phyloP scores from a whole-genome alignment of 2,329 filamentous ascomycete genomes.

The Penicillium nordicum region DNA sequence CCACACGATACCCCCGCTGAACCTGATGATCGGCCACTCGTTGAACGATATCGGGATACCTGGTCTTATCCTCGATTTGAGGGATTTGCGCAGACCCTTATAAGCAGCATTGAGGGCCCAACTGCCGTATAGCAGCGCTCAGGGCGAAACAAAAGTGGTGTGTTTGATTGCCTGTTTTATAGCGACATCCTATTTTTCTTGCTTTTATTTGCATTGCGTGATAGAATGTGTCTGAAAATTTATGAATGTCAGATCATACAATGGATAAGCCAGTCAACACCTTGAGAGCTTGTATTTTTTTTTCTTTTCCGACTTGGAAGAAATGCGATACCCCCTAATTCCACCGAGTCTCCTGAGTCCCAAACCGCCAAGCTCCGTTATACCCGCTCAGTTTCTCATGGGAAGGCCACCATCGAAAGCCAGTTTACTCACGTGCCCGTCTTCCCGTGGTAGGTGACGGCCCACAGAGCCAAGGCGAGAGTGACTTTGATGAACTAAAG shows the following conservation, averaged over 20 bases:
- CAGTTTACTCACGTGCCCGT: neutral
- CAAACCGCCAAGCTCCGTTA: conserved; percentile 5
- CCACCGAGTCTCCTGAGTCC: neutral
- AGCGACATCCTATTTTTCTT: conserved; percentile 7
- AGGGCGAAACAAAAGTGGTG: neutral
- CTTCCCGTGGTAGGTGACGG: neutral
- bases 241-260: neutral
- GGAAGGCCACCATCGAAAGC: neutral
- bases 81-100: conserved; percentile 38
- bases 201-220: conserved; percentile 13
- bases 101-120: conserved; percentile 27
- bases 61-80: conserved; percentile 45
- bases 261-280: neutral
- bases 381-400: conserved; percentile 3
- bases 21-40: conserved; percentile 35
- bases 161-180: neutral
- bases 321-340: conserved; percentile 1
- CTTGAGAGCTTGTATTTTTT: no score
- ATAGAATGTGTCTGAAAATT: neutral
- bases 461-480: neutral
- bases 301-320: neutral
- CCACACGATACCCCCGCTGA: conserved; percentile 8
- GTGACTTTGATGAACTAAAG: neutral
- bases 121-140: neutral
- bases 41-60: conserved; percentile 44